These are phyloP conservation scores for Mycena latifolia DNA, from an alignment of 768 basidiomycete genomes.

Conservation along the genomic window DNA sequence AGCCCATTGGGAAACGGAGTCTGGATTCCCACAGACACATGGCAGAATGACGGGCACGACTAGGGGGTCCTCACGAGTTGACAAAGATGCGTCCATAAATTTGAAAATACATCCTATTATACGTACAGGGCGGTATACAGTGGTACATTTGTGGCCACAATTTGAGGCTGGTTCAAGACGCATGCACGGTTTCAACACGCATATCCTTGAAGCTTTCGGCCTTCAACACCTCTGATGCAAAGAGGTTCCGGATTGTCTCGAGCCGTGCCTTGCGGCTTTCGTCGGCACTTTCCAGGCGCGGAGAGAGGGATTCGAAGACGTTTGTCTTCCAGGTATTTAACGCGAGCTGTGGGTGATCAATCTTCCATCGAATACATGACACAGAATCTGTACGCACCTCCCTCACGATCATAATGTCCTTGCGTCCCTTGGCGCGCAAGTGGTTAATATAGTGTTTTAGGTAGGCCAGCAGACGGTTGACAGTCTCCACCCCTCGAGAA, in stretches of 20 bases:
- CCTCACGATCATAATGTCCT: background rate
- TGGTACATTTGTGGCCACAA: no score
- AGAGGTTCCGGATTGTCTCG: background rate
- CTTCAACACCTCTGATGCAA: slow-evolving; percentile 1
- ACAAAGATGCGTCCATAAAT: no score
- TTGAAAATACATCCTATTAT: no score
- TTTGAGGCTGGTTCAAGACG: no score
- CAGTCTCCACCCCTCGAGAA: background rate
- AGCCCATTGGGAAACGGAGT: no score
- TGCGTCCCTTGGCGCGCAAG: background rate
- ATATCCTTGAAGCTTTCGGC: background rate
- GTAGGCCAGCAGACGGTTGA: slow-evolving; percentile 1
- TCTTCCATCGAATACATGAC: background rate
- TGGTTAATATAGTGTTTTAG: background rate
- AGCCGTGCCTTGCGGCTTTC: background rate
- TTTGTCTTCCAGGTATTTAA: slow-evolving; percentile 7
- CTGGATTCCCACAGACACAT: no score
- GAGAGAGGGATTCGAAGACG: slow-evolving; percentile 1
- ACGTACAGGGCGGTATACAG: no score
- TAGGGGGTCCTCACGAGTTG: no score
- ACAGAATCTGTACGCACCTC: background rate
- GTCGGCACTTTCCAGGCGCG: background rate
- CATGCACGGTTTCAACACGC: background rate
- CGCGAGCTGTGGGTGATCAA: background rate
- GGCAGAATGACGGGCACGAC: no score